Conservation (phyloP, 768 basidiomycete species). For the Brasilioporus rufonigricans region DNA sequence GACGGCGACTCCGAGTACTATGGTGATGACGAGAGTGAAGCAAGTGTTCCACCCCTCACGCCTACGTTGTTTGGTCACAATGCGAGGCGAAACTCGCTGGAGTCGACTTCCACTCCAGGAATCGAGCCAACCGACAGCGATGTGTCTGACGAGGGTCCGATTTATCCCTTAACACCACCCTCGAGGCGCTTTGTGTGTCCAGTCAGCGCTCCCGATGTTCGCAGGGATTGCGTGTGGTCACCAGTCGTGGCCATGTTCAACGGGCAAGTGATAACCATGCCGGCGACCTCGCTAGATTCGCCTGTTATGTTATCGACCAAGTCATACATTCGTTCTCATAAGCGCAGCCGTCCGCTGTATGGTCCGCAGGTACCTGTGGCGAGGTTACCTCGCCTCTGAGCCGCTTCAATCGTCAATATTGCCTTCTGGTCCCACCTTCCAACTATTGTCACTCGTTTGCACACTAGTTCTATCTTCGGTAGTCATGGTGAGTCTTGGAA, state of each 20-base stretch:
- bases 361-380: background rate
- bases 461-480: background rate
- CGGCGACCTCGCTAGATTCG: background rate
- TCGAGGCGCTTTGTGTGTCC: background rate
- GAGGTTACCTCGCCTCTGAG: conserved; percentile 4
- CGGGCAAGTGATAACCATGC: too few species aligned
- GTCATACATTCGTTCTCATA: conserved; percentile 1
- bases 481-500: background rate
- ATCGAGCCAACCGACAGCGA: conserved; percentile 1
- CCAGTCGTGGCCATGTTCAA: background rate
- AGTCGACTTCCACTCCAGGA: background rate
- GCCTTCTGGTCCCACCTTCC: too few species aligned
- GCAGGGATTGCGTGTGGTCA: background rate
- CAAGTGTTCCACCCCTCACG: background rate
- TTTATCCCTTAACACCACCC: conserved; percentile 6
- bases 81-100: background rate
- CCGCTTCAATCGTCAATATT: background rate
- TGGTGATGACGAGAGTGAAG: background rate
- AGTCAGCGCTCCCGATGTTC: background rate
- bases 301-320: conserved; percentile 1
- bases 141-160: background rate
- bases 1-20: conserved; percentile 6
- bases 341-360: background rate
- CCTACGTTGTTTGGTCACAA: background rate
- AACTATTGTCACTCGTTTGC: too few species aligned